phyloP scores from a whole-genome alignment of 139 green algal genomes.

The Picochlorum sp. region DNA sequence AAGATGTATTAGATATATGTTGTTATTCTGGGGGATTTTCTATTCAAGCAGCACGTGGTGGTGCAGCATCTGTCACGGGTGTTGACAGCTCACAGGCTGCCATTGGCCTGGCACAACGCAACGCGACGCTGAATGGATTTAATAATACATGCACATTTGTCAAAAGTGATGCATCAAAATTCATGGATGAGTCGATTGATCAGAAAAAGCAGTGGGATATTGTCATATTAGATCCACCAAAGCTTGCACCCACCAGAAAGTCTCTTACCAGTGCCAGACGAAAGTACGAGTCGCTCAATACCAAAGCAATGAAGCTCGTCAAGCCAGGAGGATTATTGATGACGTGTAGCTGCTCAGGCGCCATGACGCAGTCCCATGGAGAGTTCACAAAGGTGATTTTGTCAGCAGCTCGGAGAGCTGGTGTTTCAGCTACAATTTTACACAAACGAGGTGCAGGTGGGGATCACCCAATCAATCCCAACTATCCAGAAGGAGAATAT shows the following conservation, averaged over 20 bases:
- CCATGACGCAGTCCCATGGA: slow-evolving; percentile 61
- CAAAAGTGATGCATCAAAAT: slow-evolving; percentile 49
- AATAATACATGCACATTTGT: slow-evolving; percentile 39
- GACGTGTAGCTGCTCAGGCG: slow-evolving; percentile 86
- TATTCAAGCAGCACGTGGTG: slow-evolving; percentile 40
- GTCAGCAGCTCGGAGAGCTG: slow-evolving; percentile 21
- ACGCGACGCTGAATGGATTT: slow-evolving; percentile 71
- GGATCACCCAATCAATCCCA: slow-evolving; percentile 63
- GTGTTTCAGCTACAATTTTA: slow-evolving; percentile 49
- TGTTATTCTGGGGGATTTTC: slow-evolving; percentile 76
- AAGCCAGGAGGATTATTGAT: slow-evolving; percentile 77
- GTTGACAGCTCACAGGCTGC: slow-evolving; percentile 64
- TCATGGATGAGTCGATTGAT: slow-evolving; percentile 41
- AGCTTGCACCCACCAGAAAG: slow-evolving; percentile 76
- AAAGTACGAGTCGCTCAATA: slow-evolving; percentile 60
- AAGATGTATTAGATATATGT: slow-evolving; percentile 78
- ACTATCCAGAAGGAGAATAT: slow-evolving; percentile 77
- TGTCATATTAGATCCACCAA: slow-evolving; percentile 91
- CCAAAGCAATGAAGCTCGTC: slow-evolving; percentile 52
- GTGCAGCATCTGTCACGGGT: slow-evolving; percentile 30
- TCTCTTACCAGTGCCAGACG: slow-evolving; percentile 24
- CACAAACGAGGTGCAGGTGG: slow-evolving; percentile 46
- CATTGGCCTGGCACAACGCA: slow-evolving; percentile 55
- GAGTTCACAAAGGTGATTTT: slow-evolving; percentile 43
- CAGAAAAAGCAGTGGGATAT: slow-evolving; percentile 59